Percentiles rank a stretch among this genome's conserved stretches.
phyloP scores from a whole-genome alignment of 768 basidiomycete genomes.

The Leccinum subtestaceum region DNA sequence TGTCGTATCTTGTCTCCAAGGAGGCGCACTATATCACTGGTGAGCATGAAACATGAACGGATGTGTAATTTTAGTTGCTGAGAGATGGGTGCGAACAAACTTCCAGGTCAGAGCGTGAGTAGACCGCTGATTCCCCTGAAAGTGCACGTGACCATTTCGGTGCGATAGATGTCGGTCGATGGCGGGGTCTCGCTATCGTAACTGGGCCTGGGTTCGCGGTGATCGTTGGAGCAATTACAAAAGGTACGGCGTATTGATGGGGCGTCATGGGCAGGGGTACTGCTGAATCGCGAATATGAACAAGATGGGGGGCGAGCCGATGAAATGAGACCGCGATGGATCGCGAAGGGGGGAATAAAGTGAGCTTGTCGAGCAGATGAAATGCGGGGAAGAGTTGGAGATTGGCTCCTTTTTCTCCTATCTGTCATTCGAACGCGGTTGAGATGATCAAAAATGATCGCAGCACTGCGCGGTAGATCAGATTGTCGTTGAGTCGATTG shows the following conservation, averaged over 20 bases:
- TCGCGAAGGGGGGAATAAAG: constrained; percentile 13
- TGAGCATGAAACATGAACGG: constrained; percentile 4
- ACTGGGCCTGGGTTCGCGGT: background rate
- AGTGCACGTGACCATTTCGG: constrained; percentile 1
- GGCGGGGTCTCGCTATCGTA: constrained; percentile 15
- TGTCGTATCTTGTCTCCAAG: constrained; percentile 33
- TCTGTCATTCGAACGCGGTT: constrained; percentile 2
- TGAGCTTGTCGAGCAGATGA: background rate
- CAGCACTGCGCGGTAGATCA: constrained; percentile 17
- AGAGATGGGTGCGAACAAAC: background rate
- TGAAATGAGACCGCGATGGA: constrained; percentile 21
- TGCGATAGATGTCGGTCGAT: constrained; percentile 10
- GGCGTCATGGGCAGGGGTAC: background rate
- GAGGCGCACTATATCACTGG: constrained; percentile 30
- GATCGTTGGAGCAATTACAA: background rate
- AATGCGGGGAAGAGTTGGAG: constrained; percentile 17
- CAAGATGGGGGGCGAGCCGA: background rate
- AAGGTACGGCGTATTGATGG: background rate
- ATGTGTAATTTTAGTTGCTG: background rate
- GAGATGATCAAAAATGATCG: constrained; percentile 3
- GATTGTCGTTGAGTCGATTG: constrained; percentile 20
- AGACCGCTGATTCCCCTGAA: background rate
- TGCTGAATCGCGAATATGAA: constrained; percentile 6
- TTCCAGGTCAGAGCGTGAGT: constrained; percentile 1
- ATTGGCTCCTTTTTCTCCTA: constrained; percentile 14